phyloP scores from a whole-genome alignment of 352 stramenopile species.

The Globisporangium paroecandrum region DNA sequence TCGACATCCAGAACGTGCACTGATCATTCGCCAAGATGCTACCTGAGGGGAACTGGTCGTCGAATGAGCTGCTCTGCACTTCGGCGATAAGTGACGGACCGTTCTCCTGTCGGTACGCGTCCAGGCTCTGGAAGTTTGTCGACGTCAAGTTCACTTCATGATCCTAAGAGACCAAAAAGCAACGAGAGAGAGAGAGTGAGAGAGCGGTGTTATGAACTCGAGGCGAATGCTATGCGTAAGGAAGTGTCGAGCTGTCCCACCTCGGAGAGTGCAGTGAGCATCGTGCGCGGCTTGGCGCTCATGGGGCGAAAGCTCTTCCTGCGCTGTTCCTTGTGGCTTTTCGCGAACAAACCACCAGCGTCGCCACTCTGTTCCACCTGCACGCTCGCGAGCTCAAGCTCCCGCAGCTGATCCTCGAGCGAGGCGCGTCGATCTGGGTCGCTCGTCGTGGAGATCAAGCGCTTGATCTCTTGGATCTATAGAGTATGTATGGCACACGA shows the following conservation, averaged over 20 bases:
- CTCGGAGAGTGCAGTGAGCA: constrained; percentile 54
- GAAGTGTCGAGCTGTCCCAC: constrained; percentile 10
- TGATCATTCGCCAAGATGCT: constrained; percentile 58
- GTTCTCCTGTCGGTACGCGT: constrained; percentile 39
- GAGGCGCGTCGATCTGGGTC: constrained; percentile 49
- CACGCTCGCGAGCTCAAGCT: constrained; percentile 58
- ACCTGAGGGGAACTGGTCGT: constrained; percentile 38
- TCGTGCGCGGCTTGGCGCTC: constrained; percentile 60
- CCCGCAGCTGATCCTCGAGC: constrained; percentile 66
- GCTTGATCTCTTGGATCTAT: constrained; percentile 77
- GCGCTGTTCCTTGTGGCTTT: constrained; percentile 17
- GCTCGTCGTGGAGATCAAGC: constrained; percentile 67
- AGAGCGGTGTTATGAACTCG: no score
- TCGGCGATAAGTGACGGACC: constrained; percentile 46
- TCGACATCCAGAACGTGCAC: constrained; percentile 64
- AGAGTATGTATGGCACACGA: not conserved
- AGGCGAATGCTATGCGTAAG: no score
- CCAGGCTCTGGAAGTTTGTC: constrained; percentile 33
- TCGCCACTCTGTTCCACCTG: constrained; percentile 33
- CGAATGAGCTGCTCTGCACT: constrained; percentile 63
- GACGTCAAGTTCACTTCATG: constrained; percentile 50
- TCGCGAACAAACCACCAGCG: constrained; percentile 2
- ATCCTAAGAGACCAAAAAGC: constrained; percentile 26
- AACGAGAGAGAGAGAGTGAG: not conserved
- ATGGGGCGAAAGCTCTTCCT: constrained; percentile 71